Evolutionary conservation across 441 rosid genomes (phyloP).

Genomic region (Pelargonium australe): DNA sequence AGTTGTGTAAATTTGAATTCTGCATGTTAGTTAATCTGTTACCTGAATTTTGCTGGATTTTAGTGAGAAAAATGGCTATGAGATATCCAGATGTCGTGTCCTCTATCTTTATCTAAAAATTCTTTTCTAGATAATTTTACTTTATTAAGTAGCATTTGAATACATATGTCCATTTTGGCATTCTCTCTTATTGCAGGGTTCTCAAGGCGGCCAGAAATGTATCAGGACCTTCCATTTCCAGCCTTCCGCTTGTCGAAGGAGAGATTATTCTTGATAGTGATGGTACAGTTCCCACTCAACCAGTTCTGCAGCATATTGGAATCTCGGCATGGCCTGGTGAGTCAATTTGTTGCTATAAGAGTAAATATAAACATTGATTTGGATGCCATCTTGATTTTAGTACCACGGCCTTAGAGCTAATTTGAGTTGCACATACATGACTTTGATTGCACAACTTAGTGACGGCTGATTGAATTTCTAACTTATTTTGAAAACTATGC

Average conservation of each 20-base stretch:
- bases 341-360: constrained; percentile 15
- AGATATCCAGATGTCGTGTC: constrained; percentile 1
- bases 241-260: constrained; percentile 69
- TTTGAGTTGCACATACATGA: background rate
- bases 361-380: background rate
- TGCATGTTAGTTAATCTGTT: background rate
- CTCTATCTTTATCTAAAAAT: background rate
- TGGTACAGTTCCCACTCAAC: constrained; percentile 78
- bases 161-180: constrained; percentile 17
- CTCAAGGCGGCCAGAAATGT: constrained; percentile 50
- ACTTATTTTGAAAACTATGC: background rate
- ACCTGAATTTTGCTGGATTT: background rate
- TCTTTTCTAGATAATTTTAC: background rate
- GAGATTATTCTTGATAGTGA: constrained; percentile 76
- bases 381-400: constrained; percentile 4
- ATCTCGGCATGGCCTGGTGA: constrained; percentile 94
- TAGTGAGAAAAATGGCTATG: background rate
- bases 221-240: constrained; percentile 45
- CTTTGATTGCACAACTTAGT: background rate
- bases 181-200: constrained; percentile 38
- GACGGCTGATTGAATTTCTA: too few species aligned
- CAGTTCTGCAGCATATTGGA: constrained; percentile 91
- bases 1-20: constrained; percentile 7
- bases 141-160: constrained; percentile 4
- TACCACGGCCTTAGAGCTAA: background rate